phyloP scores from a whole-genome alignment of 129 eudicot genomes.

The Arctium minus region DNA sequence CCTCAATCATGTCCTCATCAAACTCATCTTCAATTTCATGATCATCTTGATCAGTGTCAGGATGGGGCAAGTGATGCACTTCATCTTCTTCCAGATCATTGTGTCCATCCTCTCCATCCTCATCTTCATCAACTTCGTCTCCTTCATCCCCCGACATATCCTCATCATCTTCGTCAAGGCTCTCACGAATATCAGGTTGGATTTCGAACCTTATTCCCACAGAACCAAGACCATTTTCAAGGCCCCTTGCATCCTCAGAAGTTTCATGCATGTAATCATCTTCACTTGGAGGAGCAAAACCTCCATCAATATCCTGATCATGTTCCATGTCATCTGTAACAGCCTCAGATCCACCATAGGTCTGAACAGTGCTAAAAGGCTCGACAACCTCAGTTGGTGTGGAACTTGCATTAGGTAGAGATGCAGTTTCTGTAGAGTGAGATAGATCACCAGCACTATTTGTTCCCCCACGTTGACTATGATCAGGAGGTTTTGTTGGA shows the following conservation, averaged over 20 bases:
- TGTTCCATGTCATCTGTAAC: slow-evolving; percentile 95
- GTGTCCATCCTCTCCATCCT: slow-evolving; percentile 76
- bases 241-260: slow-evolving; percentile 59
- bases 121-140: slow-evolving; percentile 83
- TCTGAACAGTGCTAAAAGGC: slow-evolving; percentile 46
- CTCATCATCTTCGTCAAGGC: slow-evolving; percentile 86
- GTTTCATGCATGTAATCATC: slow-evolving; percentile 96
- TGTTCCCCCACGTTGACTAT: slow-evolving; percentile 35
- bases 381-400: slow-evolving; percentile 43
- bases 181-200: slow-evolving; percentile 61
- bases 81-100: slow-evolving; percentile 87
- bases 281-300: slow-evolving; percentile 64
- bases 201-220: slow-evolving; percentile 84
- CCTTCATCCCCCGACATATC: slow-evolving; percentile 97
- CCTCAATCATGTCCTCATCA: slow-evolving; percentile 94
- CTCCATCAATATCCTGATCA: slow-evolving; percentile 88
- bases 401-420: slow-evolving; percentile 49
- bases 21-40: slow-evolving; percentile 97
- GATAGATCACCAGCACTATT: slow-evolving; percentile 34
- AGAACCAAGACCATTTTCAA: slow-evolving; percentile 69
- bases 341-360: slow-evolving; percentile 84
- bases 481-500: slow-evolving; percentile 52
- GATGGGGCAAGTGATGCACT: slow-evolving; percentile 71
- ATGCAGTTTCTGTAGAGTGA: slow-evolving; percentile 47
- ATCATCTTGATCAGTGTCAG: slow-evolving; percentile 93